Evolutionary conservation across 768 basidiomycete genomes (phyloP).

Genomic region (Imleria badia): DNA sequence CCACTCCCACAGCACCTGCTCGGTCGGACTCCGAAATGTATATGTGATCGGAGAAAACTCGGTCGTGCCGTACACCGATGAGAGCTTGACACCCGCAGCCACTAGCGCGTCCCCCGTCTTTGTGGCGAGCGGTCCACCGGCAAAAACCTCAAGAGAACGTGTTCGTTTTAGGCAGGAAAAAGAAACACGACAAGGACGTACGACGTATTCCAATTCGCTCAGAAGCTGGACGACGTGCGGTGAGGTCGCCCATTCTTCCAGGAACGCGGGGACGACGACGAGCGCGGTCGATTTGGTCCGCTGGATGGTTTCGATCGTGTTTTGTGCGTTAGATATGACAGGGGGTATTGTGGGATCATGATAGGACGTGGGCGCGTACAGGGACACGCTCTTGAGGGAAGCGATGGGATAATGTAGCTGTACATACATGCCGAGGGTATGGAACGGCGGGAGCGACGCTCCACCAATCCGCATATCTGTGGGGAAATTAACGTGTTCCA

Average conservation of each 20-base stretch:
- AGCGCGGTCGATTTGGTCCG: conserved; percentile 14
- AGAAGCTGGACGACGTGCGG: conserved; percentile 18
- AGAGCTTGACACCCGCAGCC: conserved; percentile 34
- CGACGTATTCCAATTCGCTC: conserved; percentile 17
- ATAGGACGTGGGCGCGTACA: conserved; percentile 22
- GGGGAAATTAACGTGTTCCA: conserved; percentile 6
- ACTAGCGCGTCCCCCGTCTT: conserved; percentile 38
- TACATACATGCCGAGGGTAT: conserved; percentile 15
- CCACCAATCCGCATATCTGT: conserved; percentile 1
- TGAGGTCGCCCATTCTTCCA: conserved; percentile 23
- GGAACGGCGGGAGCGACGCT: conserved; percentile 24
- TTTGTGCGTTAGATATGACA: conserved; percentile 20
- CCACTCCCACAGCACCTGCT: conserved; percentile 38
- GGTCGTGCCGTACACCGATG: conserved; percentile 38
- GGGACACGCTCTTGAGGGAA: conserved; percentile 8
- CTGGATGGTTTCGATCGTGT: conserved; percentile 17
- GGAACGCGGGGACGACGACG: conserved; percentile 21
- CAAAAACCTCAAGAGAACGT: conserved; percentile 25
- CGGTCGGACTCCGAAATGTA: conserved; percentile 3
- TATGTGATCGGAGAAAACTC: conserved; percentile 32
- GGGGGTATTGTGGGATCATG: conserved; percentile 12
- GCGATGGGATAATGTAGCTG: conserved; percentile 18
- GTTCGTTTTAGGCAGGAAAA: neutral
- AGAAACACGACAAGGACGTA: conserved; percentile 2
- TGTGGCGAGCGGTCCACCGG: conserved; percentile 38